Evolutionary conservation across 805 yeast genomes (phyloP), one percentile per base, ranked within the genome.

Genomic region (Monosporozyma siamensis): DNA sequence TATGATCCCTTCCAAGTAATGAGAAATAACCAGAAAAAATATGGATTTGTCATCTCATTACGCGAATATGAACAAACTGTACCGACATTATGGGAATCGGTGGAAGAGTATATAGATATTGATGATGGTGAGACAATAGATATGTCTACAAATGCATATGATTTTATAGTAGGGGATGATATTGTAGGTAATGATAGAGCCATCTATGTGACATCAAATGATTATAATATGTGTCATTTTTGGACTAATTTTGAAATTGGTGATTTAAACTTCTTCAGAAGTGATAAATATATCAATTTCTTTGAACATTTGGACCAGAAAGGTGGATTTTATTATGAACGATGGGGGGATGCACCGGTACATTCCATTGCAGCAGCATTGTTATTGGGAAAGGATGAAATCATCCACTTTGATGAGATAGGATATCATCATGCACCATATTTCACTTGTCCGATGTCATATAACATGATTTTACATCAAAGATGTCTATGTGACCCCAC

Each of bases 261-360:
- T 2, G 72, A 74, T 48, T 67, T 85, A 54, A 71, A 79, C 46
- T 78, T 85, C 61, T 85, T 79, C 69, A 70, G 89, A 58, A 68
- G 80, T 27, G 74, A 81, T 35, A 74, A 72, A 24, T 85, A 85
- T 61, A 56, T 64, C 35, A 69, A 67, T 42, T 83, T 70, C 58
- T 85, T 84, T 57, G 72, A 80, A 22, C 67, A 66, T 58, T 68
- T 85, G 48, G 86, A 84, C 59, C 53, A 69, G 24, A 68, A 75
- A 15, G 89, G 87, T 38, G 92, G 92, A 4, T 84, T 85, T 56
- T 82, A 82, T 59, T 81, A 82, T 44, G 95, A 87, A 62, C 66
- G 95, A 45, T 88, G 96, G 96, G 96, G 96, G 12, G 96, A 88
- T 64, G 95, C 95, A 0, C 95, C 95, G 0, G 84, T 87, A 12